These are phyloP conservation scores for Hypsizygus ulmarius DNA, from an alignment of 1,284 basidiomycete genomes.

Conservation along the genomic window DNA sequence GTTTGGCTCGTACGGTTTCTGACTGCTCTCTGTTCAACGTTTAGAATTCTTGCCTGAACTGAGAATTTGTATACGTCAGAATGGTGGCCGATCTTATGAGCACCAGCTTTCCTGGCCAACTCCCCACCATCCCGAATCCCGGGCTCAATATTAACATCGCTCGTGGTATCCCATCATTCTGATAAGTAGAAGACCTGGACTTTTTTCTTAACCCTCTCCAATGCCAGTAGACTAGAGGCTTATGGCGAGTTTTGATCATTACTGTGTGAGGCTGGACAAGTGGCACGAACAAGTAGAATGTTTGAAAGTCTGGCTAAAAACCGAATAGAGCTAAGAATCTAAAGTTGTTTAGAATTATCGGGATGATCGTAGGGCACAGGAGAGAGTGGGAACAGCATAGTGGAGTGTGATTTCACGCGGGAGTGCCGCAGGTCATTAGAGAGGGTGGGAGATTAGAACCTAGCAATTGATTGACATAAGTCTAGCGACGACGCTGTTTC, in stretches of 20 bases:
- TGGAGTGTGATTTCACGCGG: neutral
- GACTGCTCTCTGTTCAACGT: neutral
- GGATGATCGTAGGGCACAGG: neutral
- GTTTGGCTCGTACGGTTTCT: conserved; percentile 31
- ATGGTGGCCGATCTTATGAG: conserved; percentile 41
- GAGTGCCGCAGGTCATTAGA: conserved; percentile 11
- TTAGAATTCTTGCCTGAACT: neutral
- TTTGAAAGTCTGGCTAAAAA: neutral
- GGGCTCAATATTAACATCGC: conserved; percentile 30
- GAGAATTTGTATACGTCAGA: conserved; percentile 19
- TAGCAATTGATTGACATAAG: conserved; percentile 11
- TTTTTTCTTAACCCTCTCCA: neutral
- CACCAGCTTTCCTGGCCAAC: conserved; percentile 31
- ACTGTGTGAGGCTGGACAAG: no score
- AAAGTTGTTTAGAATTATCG: neutral
- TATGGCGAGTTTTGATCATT: no score
- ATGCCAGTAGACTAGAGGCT: neutral
- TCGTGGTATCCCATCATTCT: conserved; percentile 27
- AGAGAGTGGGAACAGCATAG: neutral
- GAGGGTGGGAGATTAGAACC: conserved; percentile 22
- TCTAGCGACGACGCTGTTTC: neutral
- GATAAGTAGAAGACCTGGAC: neutral
- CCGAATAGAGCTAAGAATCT: neutral
- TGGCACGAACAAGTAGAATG: no score
- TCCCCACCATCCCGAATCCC: conserved; percentile 35